Conservation (phyloP, 495 filamentous ascomycete species). For the Aspergillus funiculosus region DNA sequence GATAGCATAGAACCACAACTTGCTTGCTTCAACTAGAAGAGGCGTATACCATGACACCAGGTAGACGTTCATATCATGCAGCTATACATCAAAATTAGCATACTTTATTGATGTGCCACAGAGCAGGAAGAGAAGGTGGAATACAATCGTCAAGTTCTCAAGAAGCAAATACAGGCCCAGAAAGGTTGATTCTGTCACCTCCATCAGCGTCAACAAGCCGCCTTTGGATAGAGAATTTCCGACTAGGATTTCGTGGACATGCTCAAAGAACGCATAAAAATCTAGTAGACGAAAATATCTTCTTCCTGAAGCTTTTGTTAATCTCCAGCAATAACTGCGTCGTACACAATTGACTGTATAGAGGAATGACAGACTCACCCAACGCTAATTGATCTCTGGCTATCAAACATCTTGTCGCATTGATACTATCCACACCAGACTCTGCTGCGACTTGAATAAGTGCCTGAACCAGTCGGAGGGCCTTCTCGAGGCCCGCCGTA, state of each 20-base stretch:
- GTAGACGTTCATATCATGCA: conserved; percentile 10
- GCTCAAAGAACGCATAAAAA: conserved; percentile 11
- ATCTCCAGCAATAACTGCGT: neutral
- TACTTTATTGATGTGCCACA: too few relatives aligned
- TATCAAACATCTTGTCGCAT: conserved; percentile 1
- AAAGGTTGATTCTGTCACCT: conserved; percentile 7
- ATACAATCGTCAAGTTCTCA: conserved; percentile 9
- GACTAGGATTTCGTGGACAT: neutral
- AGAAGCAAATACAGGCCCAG: conserved; percentile 10
- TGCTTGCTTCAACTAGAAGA: conserved; percentile 8
- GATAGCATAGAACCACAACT: conserved; percentile 13
- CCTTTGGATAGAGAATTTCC: neutral
- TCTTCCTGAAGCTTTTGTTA: neutral
- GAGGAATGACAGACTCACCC: neutral
- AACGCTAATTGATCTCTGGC: conserved; percentile 4
- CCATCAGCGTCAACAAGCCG: neutral
- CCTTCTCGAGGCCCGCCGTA: conserved; percentile 8
- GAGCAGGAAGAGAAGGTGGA: neutral
- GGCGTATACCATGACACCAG: conserved; percentile 2
- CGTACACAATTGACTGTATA: too few relatives aligned
- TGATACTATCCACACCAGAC: neutral
- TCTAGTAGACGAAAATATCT: conserved; percentile 12
- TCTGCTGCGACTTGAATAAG: neutral
- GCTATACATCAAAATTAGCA: neutral
- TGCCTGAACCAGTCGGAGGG: conserved; percentile 9